A percentile compares a stretch with the other conserved stretches of the same genome.
Conservation (phyloP, 768 basidiomycete species). For the Leccinum obscurum region DNA sequence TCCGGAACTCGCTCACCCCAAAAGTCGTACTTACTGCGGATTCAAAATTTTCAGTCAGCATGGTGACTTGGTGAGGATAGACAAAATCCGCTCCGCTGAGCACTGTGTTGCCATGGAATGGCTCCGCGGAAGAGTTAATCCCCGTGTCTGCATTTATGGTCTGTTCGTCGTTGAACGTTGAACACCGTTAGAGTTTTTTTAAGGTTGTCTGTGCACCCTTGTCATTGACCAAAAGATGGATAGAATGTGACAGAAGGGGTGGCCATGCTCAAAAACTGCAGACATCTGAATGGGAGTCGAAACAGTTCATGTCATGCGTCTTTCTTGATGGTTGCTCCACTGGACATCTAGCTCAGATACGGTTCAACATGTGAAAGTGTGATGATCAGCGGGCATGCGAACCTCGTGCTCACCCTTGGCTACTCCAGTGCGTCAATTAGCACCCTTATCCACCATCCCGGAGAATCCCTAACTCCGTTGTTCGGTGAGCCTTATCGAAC, state of each 20-base stretch:
- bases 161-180: not conserved
- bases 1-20: not conserved
- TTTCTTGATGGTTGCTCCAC: not conserved
- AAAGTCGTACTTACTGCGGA: not conserved
- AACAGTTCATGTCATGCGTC: not conserved
- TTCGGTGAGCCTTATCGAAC: not conserved
- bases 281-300: not conserved
- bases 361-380: not conserved
- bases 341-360: not conserved
- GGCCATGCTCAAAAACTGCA: not conserved
- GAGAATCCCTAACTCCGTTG: not conserved
- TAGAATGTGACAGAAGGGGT: not conserved
- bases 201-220: not conserved
- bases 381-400: not conserved
- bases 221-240: not conserved
- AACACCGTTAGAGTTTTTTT: not conserved
- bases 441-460: not conserved
- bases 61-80: not conserved
- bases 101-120: not conserved
- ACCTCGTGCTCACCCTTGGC: not conserved
- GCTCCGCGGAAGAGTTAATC: not conserved
- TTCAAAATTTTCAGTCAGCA: not conserved
- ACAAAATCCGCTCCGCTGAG: not conserved
- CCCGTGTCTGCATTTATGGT: not conserved
- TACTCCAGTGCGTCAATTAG: not conserved